A percentile compares a stretch with the other conserved stretches of the same genome.
These are phyloP conservation scores for Solanum pennellii DNA, from an alignment of 257 asterid species.

Conservation along the genomic window DNA sequence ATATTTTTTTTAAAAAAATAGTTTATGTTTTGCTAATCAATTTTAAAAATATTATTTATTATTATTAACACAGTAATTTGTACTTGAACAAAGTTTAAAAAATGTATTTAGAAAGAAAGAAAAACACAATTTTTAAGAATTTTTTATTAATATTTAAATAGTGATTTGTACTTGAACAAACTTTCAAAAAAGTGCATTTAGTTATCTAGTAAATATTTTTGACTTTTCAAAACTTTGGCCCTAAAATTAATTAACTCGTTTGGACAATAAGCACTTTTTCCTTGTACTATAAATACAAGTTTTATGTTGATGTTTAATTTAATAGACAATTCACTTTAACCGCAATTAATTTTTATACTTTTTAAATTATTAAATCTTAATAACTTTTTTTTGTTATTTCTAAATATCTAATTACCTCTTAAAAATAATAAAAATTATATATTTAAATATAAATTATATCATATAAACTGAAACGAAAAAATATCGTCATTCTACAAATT, in stretches of 20 bases:
- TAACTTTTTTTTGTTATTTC: too few species aligned
- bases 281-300: background rate
- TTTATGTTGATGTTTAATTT: background rate
- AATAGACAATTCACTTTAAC: too few species aligned
- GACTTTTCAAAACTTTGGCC: background rate
- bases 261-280: background rate
- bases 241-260: background rate
- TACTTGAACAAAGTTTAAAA: background rate
- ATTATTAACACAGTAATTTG: background rate
- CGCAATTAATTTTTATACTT: too few species aligned
- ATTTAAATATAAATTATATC: background rate
- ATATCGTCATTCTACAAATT: rapidly evolving
- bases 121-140: too few species aligned
- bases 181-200: background rate
- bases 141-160: background rate
- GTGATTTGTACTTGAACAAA: background rate
- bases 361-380: too few species aligned
- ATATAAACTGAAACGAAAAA: background rate
- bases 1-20: too few species aligned
- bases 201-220: background rate
- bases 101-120: background rate
- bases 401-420: too few species aligned
- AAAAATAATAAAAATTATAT: too few species aligned
- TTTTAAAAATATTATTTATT: background rate
- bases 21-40: background rate